Evolutionary conservation across 495 filamentous ascomycete species (phyloP), one percentile per base, ranked within the genome.

Genomic region (Talaromyces stipitatus): DNA sequence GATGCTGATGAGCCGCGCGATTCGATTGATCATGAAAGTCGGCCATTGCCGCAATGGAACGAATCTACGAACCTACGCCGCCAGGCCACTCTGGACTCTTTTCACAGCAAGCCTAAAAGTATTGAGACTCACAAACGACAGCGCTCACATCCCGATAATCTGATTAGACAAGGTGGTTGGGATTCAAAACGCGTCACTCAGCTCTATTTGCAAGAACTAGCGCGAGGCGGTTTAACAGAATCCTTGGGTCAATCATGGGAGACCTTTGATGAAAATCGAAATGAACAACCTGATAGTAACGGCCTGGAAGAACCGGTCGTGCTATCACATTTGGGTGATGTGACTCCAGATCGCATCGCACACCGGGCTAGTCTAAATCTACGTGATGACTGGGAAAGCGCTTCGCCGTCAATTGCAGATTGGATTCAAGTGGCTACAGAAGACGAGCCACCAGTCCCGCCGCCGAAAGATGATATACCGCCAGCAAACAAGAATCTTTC

Each of bases 361-460:
- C 64, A 75, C 52, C 61, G 69, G 2, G 73, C 80, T 22, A 82
- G 77, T 55, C 61, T 82, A 26, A 66, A 70, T 23, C 62, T 72
- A 7, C 75, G 72, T 18, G 75, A 77, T 58, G 80, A 82, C 57
- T 81, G 76, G 77, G 74, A 74, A 54, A 71, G 78, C 62, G 78
- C 78, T 22, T 82, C 80, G 8, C 80, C 80, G 5, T 82, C 79
- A 3, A 78, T 82, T 33, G 73, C 72, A 56, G 79, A 81, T 59
- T 80, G 78, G 72, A 79, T 80, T 71, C 72, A 78, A 58, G 58
- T 78, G 27, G 74, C 76, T 41, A 74, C 68, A 2, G 68, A 71
- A 10, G 73, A 78, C 52, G 73, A 68, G 26, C 54, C 71, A 23
- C 60, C 61, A 55, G 46, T 57, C 11, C 50, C 55, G 50, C 54